A percentile compares a stretch with the other conserved stretches of the same genome.
These are phyloP conservation scores for Clonostachys rosea DNA, from an alignment of 2,329 filamentous ascomycete species.

Conservation along the genomic window DNA sequence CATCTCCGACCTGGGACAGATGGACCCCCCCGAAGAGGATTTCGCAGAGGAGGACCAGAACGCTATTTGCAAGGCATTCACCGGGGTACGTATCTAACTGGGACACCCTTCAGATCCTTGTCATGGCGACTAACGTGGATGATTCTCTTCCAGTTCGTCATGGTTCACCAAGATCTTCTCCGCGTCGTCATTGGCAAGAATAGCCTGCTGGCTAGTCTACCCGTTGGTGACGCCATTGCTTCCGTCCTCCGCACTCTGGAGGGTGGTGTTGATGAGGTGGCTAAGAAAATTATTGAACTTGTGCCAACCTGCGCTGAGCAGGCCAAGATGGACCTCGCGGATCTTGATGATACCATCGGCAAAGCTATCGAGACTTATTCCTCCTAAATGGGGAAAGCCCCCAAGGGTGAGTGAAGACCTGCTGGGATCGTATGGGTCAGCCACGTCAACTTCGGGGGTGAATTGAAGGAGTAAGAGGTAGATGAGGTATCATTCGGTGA, in stretches of 20 bases:
- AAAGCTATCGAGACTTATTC: constrained; percentile 20
- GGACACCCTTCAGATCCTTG: neutral
- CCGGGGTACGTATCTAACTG: constrained; percentile 3
- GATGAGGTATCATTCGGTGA: no score
- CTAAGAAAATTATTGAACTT: constrained; percentile 7
- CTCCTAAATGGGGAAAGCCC: no score
- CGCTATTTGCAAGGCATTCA: constrained; percentile 7
- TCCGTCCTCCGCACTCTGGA: constrained; percentile 9
- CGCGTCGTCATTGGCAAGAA: constrained; percentile 8
- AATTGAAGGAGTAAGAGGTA: no score
- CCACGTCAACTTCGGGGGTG: no score
- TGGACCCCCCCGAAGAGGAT: neutral
- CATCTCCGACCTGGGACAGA: constrained; percentile 1
- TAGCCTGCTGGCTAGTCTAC: constrained; percentile 4
- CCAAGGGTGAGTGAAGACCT: no score
- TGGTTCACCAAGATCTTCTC: constrained; percentile 10
- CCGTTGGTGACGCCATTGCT: constrained; percentile 7
- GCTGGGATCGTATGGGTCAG: no score
- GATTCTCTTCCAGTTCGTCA: constrained; percentile 4
- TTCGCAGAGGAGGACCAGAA: constrained; percentile 6
- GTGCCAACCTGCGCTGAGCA: constrained; percentile 7
- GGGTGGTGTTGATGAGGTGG: constrained; percentile 8
- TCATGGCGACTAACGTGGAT: neutral
- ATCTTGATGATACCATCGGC: constrained; percentile 1
- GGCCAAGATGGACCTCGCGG: constrained; percentile 5